Evolutionary conservation across 371 early-diverging fungal genomes (phyloP).

Genomic region (Rhizopus delemar): DNA sequence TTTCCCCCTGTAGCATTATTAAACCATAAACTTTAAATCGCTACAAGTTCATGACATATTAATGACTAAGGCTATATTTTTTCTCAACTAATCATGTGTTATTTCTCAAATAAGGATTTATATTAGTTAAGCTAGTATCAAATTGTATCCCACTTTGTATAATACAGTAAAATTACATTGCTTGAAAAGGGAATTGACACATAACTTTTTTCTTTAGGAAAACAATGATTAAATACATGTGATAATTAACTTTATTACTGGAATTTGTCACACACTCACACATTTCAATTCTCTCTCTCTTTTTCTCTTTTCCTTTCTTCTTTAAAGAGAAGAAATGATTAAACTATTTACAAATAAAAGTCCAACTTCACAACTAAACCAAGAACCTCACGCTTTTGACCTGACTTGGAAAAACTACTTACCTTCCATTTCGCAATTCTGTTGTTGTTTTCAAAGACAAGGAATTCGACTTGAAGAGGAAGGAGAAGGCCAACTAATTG

Average conservation of each 20-base stretch:
- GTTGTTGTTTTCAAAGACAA: constrained; percentile 15
- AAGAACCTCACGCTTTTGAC: constrained; percentile 30
- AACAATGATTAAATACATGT: constrained; percentile 5
- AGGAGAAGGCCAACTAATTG: constrained; percentile 22
- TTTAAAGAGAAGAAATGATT: neutral
- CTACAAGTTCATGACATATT: no score
- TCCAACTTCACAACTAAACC: neutral
- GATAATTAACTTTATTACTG: constrained; percentile 3
- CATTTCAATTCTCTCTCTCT: neutral
- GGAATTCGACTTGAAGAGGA: constrained; percentile 39
- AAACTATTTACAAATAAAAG: neutral
- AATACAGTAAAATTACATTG: neutral
- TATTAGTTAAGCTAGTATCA: no score
- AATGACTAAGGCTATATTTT: no score
- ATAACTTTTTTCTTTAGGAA: neutral
- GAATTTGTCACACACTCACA: neutral
- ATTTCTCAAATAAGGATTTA: no score
- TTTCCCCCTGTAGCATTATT: no score
- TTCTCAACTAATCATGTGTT: no score
- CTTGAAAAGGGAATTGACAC: neutral
- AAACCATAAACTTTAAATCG: no score
- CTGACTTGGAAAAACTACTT: constrained; percentile 52
- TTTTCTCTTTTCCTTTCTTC: neutral
- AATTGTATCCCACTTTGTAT: neutral
- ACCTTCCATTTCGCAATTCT: constrained; percentile 37